Evolutionary conservation across 768 basidiomycete species (phyloP).

Genomic region (Russula sp.): DNA sequence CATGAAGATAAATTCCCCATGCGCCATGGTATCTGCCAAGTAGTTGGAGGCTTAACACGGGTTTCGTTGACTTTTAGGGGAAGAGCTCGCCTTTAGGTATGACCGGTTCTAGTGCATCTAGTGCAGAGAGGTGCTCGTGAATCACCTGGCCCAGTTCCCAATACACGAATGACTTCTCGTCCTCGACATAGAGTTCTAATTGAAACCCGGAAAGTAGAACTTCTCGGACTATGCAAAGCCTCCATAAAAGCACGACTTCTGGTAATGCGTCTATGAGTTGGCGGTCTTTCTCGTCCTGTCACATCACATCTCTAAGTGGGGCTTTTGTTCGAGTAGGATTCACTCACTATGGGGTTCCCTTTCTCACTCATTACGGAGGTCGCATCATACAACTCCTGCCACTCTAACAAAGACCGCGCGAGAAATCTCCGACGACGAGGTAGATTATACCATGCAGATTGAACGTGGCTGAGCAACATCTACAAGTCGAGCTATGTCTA

Average conservation of each 20-base stretch:
- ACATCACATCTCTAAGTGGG: not conserved
- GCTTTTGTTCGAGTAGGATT: not conserved
- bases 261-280: slow-evolving; percentile 32
- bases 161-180: slow-evolving; percentile 70
- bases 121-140: slow-evolving; percentile 46
- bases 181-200: slow-evolving; percentile 59
- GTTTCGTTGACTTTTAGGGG: not conserved
- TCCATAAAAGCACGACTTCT: slow-evolving; percentile 47
- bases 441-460: slow-evolving; percentile 62
- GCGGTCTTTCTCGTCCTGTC: slow-evolving; percentile 20
- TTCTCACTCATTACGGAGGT: slow-evolving; percentile 30
- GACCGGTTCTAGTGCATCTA: slow-evolving; percentile 43
- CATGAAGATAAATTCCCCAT: slow-evolving; percentile 6
- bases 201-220: slow-evolving; percentile 73
- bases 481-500: slow-evolving; percentile 28
- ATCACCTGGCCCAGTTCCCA: slow-evolving; percentile 62
- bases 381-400: slow-evolving; percentile 58
- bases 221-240: slow-evolving; percentile 56
- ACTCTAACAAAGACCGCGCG: slow-evolving; percentile 55
- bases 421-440: slow-evolving; percentile 59
- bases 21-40: slow-evolving; percentile 9
- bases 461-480: slow-evolving; percentile 54
- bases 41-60: not conserved
- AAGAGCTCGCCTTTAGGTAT: slow-evolving; percentile 36
- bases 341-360: slow-evolving; percentile 23